phyloP scores from a whole-genome alignment of 1,139 yeast genomes.

The Lodderomyces margitis region DNA sequence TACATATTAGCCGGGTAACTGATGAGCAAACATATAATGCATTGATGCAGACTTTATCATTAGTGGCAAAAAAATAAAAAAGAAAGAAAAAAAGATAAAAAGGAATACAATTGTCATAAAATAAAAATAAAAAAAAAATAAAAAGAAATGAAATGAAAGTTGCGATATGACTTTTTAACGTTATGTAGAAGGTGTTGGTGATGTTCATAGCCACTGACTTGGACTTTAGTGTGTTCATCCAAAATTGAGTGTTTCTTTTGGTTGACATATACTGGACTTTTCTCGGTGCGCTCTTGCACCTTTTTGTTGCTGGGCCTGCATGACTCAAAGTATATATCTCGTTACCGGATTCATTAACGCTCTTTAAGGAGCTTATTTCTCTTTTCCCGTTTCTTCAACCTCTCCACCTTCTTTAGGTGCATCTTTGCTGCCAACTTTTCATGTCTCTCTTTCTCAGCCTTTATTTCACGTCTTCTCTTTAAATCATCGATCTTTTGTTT shows the following conservation, averaged over 20 bases:
- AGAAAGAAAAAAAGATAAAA: slow-evolving; percentile 1
- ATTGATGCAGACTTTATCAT: not conserved
- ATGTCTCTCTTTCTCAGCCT: slow-evolving; percentile 73
- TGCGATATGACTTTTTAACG: too few relatives aligned
- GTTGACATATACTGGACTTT: too few relatives aligned
- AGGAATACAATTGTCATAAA: not conserved
- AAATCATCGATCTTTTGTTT: slow-evolving; percentile 50
- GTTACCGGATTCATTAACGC: slow-evolving; percentile 32
- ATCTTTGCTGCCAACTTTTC: slow-evolving; percentile 68
- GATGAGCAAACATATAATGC: slow-evolving; percentile 4
- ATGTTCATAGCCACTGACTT: too few relatives aligned
- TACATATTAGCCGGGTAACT: slow-evolving; percentile 29
- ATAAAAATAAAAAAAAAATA: not conserved
- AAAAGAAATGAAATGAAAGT: not conserved
- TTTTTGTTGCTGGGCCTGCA: too few relatives aligned
- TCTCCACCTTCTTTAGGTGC: slow-evolving; percentile 77
- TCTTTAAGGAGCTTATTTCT: slow-evolving; percentile 77
- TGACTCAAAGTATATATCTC: too few relatives aligned
- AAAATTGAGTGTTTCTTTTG: too few relatives aligned
- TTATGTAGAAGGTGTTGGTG: too few relatives aligned
- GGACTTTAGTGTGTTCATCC: too few relatives aligned
- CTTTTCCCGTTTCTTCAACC: slow-evolving; percentile 78
- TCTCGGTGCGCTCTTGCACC: too few relatives aligned
- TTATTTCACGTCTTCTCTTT: slow-evolving; percentile 64
- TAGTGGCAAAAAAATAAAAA: slow-evolving; percentile 4